Base-by-base conservation (phyloP, 2,329 filamentous ascomycete genomes). In the Ophidiomyces ophidiicola region DNA sequence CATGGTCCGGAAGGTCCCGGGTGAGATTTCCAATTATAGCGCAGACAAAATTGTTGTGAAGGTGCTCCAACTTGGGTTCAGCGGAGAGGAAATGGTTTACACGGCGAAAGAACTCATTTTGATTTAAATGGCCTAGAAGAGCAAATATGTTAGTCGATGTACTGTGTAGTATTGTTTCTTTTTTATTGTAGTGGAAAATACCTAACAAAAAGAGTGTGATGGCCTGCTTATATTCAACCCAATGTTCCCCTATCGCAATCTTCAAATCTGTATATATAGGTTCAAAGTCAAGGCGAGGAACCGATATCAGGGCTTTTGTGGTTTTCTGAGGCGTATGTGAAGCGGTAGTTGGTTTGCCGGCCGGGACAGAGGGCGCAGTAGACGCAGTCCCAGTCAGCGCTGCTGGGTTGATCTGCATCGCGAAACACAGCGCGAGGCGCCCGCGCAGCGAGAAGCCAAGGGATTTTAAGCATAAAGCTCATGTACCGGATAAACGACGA, bases 251-350 rank as follows among this genome's bases (percentile, higher is more conserved):
- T 43, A 79, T 68, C 14, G 68, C 67, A 36, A 64, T 61, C 52
- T 78, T 78, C 39, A 80, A 62, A 44, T 73, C 69, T 6, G 71
- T 68, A 52, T 79, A 78, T 36, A 76, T 62, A 18, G 74, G 72
- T 53, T 79, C 76, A 36, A 77, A 59, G 48, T 79, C 75, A 41
- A 79, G 66, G 45, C 76, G 70, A 47, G 72, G 74, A 17, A 72
- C 68, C n/a, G 66, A 66, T 36, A 66, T 65, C 41, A 66, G 55
- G 19, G 64, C 60, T 50, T 70, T 71, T 36, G 65, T 64, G 33
- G 66, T 63, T 44, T 70, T 70, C 46, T 67, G 53, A n/a, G 55
- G 46, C 11, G 52, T 42, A 14, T 29, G 34, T 14, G 31, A 33
- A 28, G 31, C 11, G 15, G 29, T 15, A 26, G 53, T 48, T 23